These are phyloP conservation scores for Talaromyces sp. DNA, from an alignment of 2,329 filamentous ascomycete species.

Conservation along the genomic window DNA sequence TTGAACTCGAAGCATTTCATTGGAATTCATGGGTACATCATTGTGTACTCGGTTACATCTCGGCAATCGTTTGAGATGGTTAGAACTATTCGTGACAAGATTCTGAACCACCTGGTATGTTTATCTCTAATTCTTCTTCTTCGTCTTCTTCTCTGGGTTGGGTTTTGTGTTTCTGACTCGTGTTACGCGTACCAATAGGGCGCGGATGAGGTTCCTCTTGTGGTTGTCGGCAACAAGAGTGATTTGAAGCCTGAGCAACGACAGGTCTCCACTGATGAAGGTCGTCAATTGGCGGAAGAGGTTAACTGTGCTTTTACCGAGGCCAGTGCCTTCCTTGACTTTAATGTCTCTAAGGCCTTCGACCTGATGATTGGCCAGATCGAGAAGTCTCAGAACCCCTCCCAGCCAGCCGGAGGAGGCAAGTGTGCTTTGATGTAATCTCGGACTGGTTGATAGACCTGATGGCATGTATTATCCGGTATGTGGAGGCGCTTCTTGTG, in stretches of 20 bases:
- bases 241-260: conserved; percentile 91
- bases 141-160: neutral
- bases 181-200: conserved; percentile 59
- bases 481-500: conserved; percentile 3
- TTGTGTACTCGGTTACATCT: conserved; percentile 96
- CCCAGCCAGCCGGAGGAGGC: conserved; percentile 74
- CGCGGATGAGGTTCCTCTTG: conserved; percentile 87
- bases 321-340: conserved; percentile 89
- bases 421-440: conserved; percentile 86
- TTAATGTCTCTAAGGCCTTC: conserved; percentile 90
- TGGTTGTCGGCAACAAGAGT: conserved; percentile 96
- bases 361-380: conserved; percentile 93
- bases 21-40: conserved; percentile 97
- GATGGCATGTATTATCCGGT: conserved; percentile 10
- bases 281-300: conserved; percentile 79
- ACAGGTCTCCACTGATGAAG: conserved; percentile 84
- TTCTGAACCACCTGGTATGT: conserved; percentile 87
- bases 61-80: conserved; percentile 97
- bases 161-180: neutral
- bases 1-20: conserved; percentile 99
- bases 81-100: conserved; percentile 93
- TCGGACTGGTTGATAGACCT: neutral
- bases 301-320: conserved; percentile 94
- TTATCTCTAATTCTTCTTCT: too few species aligned
- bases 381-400: conserved; percentile 89